A percentile compares a stretch with the other conserved stretches of the same genome.
Conservation (phyloP, 345 rosid genomes). For the Gossypium thurberi region DNA sequence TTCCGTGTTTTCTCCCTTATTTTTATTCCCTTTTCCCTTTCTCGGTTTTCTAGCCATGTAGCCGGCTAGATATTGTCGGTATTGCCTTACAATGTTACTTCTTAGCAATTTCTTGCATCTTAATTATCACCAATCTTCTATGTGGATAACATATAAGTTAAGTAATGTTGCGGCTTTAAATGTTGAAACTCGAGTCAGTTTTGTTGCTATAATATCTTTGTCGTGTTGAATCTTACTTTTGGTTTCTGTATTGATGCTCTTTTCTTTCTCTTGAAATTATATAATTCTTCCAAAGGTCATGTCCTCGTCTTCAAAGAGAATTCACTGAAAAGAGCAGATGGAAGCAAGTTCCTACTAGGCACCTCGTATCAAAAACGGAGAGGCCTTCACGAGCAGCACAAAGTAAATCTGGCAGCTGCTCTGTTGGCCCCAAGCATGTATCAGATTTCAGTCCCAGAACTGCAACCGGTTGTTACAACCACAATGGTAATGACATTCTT, state of each 20-base stretch:
- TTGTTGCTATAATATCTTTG: not conserved
- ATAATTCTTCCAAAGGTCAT: slow-evolving; percentile 35
- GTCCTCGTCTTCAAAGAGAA: slow-evolving; percentile 53
- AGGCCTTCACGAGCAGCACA: slow-evolving; percentile 33
- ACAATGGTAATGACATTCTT: slow-evolving; percentile 7
- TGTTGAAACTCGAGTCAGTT: not conserved
- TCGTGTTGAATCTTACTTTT: not conserved
- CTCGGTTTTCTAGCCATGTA: not conserved
- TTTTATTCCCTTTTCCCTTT: not conserved
- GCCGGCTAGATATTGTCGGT: not conserved
- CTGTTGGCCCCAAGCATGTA: slow-evolving; percentile 18
- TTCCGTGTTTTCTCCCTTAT: not conserved
- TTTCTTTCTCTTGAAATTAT: not conserved
- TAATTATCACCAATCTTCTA: not conserved
- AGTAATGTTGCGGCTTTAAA: not conserved
- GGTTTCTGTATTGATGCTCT: not conserved
- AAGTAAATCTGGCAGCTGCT: slow-evolving; percentile 28
- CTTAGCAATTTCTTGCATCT: not conserved
- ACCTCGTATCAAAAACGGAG: slow-evolving; percentile 23
- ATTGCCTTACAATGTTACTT: not conserved
- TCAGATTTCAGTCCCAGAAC: slow-evolving; percentile 19
- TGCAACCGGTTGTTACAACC: slow-evolving; percentile 7
- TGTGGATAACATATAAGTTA: no score
- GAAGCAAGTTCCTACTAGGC: slow-evolving; percentile 28
- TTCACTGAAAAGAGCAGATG: slow-evolving; percentile 25